phyloP scores from a whole-genome alignment of 1,284 basidiomycete genomes.

The Limonomyces culmigenus region DNA sequence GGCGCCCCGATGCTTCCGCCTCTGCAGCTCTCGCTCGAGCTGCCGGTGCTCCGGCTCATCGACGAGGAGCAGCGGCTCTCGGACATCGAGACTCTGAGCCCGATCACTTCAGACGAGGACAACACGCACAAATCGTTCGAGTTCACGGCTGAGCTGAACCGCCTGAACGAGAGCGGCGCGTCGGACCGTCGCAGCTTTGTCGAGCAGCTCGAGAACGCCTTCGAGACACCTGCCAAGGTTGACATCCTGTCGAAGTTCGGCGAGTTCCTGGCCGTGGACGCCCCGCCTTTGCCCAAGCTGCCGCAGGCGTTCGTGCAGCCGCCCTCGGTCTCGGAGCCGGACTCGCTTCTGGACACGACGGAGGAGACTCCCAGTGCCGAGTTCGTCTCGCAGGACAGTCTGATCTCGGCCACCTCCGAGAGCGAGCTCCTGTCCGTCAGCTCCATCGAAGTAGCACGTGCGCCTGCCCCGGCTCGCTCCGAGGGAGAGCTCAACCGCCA shows the following conservation, averaged over 20 bases:
- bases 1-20: slow-evolving; percentile 7
- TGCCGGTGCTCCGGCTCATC: slow-evolving; percentile 8
- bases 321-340: not conserved
- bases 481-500: slow-evolving; percentile 47
- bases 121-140: slow-evolving; percentile 71
- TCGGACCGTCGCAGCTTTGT: slow-evolving; percentile 64
- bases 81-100: not conserved
- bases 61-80: slow-evolving; percentile 23
- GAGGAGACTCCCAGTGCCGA: not conserved
- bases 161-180: slow-evolving; percentile 50
- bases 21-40: slow-evolving; percentile 1
- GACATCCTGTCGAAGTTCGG: slow-evolving; percentile 31
- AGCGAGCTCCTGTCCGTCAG: too few relatives aligned
- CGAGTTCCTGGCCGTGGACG: slow-evolving; percentile 9
- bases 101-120: slow-evolving; percentile 20
- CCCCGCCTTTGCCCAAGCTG: slow-evolving; percentile 27
- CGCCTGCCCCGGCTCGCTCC: too few relatives aligned
- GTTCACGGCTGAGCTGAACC: slow-evolving; percentile 66
- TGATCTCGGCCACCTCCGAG: not conserved
- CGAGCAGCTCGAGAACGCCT: slow-evolving; percentile 65
- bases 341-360: too few relatives aligned
- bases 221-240: slow-evolving; percentile 53
- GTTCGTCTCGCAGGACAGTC: not conserved
- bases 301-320: slow-evolving; percentile 9
- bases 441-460: too few relatives aligned